phyloP scores from a whole-genome alignment of 23 red algal genomes.

The Agarophyton chilense region DNA sequence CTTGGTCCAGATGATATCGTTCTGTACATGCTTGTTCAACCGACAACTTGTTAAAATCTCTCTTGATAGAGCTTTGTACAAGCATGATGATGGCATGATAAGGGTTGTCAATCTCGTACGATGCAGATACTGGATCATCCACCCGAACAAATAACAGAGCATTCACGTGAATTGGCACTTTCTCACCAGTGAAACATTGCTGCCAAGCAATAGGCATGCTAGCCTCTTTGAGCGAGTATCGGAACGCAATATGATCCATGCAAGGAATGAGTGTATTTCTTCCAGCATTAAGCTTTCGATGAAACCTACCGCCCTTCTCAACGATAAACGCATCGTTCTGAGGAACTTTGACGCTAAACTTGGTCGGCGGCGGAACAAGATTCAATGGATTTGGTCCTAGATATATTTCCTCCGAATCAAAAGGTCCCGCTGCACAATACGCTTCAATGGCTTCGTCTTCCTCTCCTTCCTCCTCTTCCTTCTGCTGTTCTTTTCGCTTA shows the following conservation, averaged over 20 bases:
- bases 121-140: conserved; percentile 79
- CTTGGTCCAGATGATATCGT: conserved; percentile 64
- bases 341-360: conserved; percentile 66
- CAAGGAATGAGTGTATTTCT: conserved; percentile 81
- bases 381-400: conserved; percentile 19
- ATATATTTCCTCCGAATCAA: background rate
- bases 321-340: conserved; percentile 88
- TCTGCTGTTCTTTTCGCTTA: background rate
- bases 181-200: conserved; percentile 87
- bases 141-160: conserved; percentile 79
- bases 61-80: conserved; percentile 81
- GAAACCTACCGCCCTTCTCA: conserved; percentile 79
- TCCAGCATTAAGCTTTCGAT: conserved; percentile 77
- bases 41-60: conserved; percentile 83
- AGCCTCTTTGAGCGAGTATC: conserved; percentile 82
- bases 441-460: background rate
- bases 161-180: conserved; percentile 82
- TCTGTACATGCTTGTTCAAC: conserved; percentile 90
- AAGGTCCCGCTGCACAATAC: background rate
- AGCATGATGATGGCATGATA: conserved; percentile 77
- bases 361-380: background rate
- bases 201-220: conserved; percentile 84
- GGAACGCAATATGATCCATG: conserved; percentile 86
- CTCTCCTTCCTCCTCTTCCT: conserved; percentile 14
- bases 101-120: conserved; percentile 92